These are phyloP conservation scores for Mortierella sp. DNA, from an alignment of 371 early-diverging fungal genomes.

Conservation along the genomic window DNA sequence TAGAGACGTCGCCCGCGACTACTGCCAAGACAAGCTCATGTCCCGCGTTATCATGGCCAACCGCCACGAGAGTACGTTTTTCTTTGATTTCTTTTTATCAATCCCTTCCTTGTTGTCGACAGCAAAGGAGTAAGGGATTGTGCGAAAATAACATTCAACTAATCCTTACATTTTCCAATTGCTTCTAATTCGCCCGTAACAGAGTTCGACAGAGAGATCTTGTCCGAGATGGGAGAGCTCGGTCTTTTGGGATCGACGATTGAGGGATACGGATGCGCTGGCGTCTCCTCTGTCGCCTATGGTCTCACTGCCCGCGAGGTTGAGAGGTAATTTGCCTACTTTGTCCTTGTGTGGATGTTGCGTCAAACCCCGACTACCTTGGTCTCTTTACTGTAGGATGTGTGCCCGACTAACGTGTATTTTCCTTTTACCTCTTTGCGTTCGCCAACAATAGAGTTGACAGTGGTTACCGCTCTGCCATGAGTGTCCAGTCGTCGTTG, in stretches of 20 bases:
- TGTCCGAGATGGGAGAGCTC: slow-evolving; percentile 95
- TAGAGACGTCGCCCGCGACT: slow-evolving; percentile 88
- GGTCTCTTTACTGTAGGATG: not conserved
- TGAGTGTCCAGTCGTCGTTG: slow-evolving; percentile 98
- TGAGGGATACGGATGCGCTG: slow-evolving; percentile 97
- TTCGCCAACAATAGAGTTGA: slow-evolving; percentile 77
- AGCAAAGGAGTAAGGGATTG: not conserved
- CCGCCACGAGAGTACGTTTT: slow-evolving; percentile 84
- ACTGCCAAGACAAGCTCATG: slow-evolving; percentile 91
- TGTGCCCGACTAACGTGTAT: not conserved
- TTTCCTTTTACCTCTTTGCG: not conserved
- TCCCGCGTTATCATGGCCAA: slow-evolving; percentile 90
- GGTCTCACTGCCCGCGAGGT: slow-evolving; percentile 97
- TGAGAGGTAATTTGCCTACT: slow-evolving; percentile 74
- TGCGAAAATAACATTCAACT: not conserved
- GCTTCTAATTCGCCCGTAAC: not conserved
- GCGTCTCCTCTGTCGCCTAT: slow-evolving; percentile 97
- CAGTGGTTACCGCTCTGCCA: slow-evolving; percentile 97
- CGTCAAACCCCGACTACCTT: not conserved
- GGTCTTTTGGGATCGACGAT: slow-evolving; percentile 97
- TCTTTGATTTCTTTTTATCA: not conserved
- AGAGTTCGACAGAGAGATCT: slow-evolving; percentile 91
- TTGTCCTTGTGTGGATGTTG: not conserved
- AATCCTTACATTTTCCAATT: not conserved
- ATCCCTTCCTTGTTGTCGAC: not conserved